phyloP scores from a whole-genome alignment of 1,284 basidiomycete genomes.

The Cyathus pygmaeus region DNA sequence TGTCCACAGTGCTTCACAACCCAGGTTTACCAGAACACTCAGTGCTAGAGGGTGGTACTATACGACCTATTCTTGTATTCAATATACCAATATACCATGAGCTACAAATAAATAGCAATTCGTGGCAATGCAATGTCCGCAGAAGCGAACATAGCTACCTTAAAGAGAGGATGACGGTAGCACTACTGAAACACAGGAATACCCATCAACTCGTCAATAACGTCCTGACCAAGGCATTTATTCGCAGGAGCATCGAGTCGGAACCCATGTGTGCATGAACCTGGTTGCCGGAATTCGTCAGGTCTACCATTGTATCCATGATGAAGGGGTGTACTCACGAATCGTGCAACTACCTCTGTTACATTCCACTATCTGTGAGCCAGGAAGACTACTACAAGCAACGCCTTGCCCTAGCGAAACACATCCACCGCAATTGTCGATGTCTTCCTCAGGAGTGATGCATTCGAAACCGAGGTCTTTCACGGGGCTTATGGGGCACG shows the following conservation, averaged over 20 bases:
- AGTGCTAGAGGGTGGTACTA: slow-evolving; percentile 21
- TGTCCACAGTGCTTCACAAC: slow-evolving; percentile 51
- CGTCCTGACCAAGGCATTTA: too few relatives aligned
- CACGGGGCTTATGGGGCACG: slow-evolving; percentile 14
- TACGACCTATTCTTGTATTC: too few relatives aligned
- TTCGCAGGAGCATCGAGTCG: background rate
- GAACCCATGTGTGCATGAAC: background rate
- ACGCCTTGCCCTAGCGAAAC: slow-evolving; percentile 17
- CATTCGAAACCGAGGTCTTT: slow-evolving; percentile 13
- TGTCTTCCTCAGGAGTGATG: slow-evolving; percentile 13
- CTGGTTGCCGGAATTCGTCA: background rate
- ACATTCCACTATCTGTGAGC: slow-evolving; percentile 16
- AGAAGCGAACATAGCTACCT: too few relatives aligned
- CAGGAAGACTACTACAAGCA: slow-evolving; percentile 15
- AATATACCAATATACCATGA: too few relatives aligned
- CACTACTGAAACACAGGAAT: too few relatives aligned
- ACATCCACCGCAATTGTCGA: slow-evolving; percentile 28
- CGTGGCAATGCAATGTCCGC: too few relatives aligned
- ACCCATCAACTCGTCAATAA: too few relatives aligned
- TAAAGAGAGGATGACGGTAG: too few relatives aligned
- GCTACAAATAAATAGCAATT: too few relatives aligned
- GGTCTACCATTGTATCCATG: background rate
- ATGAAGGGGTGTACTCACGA: slow-evolving; percentile 4
- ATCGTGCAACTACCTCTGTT: slow-evolving; percentile 14
- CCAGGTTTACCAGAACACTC: slow-evolving; percentile 48